A percentile compares a stretch with the other conserved stretches of the same genome.
phyloP scores from a whole-genome alignment of 108 stramenopile species.

The Discostella pseudostelligera region DNA sequence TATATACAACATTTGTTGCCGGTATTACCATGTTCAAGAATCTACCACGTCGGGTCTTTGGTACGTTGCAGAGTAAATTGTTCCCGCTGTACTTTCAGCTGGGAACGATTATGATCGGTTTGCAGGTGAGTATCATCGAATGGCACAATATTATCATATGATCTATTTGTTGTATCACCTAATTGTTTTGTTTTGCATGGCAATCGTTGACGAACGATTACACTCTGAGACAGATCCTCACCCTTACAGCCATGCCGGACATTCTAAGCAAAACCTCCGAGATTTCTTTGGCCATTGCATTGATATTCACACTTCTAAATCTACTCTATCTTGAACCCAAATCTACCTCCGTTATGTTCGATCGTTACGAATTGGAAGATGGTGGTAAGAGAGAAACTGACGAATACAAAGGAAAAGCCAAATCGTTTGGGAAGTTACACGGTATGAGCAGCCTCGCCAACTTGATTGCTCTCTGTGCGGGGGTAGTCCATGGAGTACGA shows the following conservation, averaged over 20 bases:
- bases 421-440: slow-evolving; percentile 74
- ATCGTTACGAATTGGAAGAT: slow-evolving; percentile 43
- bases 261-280: slow-evolving; percentile 46
- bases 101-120: slow-evolving; percentile 47
- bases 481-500: slow-evolving; percentile 55
- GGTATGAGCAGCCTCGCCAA: slow-evolving; percentile 72
- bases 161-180: not conserved
- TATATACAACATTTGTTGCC: slow-evolving; percentile 73
- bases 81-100: slow-evolving; percentile 80
- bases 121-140: slow-evolving; percentile 42
- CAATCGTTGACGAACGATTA: no score
- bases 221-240: slow-evolving; percentile 39
- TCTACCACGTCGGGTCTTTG: slow-evolving; percentile 80
- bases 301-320: slow-evolving; percentile 61
- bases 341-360: slow-evolving; percentile 64
- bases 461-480: slow-evolving; percentile 63
- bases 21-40: slow-evolving; percentile 87
- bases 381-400: slow-evolving; percentile 21
- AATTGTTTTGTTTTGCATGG: not conserved
- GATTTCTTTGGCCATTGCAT: slow-evolving; percentile 51
- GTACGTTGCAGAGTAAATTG: slow-evolving; percentile 75
- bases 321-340: slow-evolving; percentile 69
- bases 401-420: slow-evolving; percentile 61
- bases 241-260: slow-evolving; percentile 41
- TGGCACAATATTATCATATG: not conserved